Percentiles rank a stretch among this genome's conserved stretches.
These are phyloP conservation scores for Pterocarpus macrocarpus DNA, from an alignment of 306 rosid species.

Conservation along the genomic window DNA sequence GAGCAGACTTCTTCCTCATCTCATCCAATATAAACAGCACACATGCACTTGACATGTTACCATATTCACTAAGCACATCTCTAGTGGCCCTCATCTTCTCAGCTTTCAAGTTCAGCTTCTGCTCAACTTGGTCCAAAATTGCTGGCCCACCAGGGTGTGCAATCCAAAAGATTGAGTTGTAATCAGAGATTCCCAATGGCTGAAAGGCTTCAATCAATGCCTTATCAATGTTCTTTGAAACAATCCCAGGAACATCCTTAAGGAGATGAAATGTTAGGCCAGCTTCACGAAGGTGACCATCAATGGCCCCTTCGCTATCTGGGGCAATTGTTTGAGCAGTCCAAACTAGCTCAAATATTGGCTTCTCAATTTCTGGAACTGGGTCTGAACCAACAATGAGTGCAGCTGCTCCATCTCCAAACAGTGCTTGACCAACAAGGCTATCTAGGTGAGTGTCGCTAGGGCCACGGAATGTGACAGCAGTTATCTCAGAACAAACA, in stretches of 20 bases:
- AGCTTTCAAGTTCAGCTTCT: not conserved
- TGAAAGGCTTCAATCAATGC: slow-evolving; percentile 5
- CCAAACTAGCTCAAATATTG: not conserved
- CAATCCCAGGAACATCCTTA: slow-evolving; percentile 1
- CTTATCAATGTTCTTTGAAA: slow-evolving; percentile 27
- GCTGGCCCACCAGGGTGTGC: slow-evolving; percentile 10
- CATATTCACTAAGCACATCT: slow-evolving; percentile 16
- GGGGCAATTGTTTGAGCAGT: slow-evolving; percentile 12
- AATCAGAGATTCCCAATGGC: not conserved
- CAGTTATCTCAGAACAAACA: slow-evolving; percentile 18
- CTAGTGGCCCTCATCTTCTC: slow-evolving; percentile 22
- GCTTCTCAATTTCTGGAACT: not conserved
- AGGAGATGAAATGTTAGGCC: slow-evolving; percentile 20
- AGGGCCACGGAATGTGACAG: slow-evolving; percentile 3
- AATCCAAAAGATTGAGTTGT: slow-evolving; percentile 11
- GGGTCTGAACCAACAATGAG: slow-evolving; percentile 24
- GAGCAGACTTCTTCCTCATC: not conserved
- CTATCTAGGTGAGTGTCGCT: slow-evolving; percentile 13
- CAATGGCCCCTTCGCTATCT: slow-evolving; percentile 1
- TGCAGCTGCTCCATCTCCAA: slow-evolving; percentile 28
- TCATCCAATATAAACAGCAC: slow-evolving; percentile 24
- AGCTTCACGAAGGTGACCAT: slow-evolving; percentile 9
- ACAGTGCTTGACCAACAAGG: slow-evolving; percentile 9
- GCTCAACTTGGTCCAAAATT: slow-evolving; percentile 5
- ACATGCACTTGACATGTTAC: slow-evolving; percentile 21